Percentiles rank a stretch among this genome's conserved stretches.
Evolutionary conservation across 768 basidiomycete species (phyloP).

Genomic region (Lactarius pseudohatsudake): DNA sequence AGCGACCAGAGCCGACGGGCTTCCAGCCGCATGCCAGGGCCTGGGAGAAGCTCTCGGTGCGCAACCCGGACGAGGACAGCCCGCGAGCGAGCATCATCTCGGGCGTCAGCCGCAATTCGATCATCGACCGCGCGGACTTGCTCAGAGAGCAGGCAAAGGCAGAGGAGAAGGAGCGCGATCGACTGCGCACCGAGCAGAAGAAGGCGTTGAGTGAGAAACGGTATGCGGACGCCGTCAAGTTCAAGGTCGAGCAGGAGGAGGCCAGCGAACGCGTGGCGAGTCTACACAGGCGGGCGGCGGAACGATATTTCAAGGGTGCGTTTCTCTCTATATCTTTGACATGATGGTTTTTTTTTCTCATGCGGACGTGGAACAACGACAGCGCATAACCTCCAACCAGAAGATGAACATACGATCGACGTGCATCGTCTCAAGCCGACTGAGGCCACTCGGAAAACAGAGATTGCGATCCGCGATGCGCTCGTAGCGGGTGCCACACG

Average conservation of each 20-base stretch:
- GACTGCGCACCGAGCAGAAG: conserved; percentile 30
- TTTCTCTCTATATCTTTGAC: neutral
- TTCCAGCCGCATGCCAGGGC: conserved; percentile 14
- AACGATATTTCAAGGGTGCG: conserved; percentile 38
- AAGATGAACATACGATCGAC: conserved; percentile 36
- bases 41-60: conserved; percentile 25
- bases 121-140: conserved; percentile 35
- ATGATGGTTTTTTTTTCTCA: neutral
- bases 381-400: conserved; percentile 36
- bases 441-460: conserved; percentile 37
- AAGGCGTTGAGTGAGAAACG: conserved; percentile 32
- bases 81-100: conserved; percentile 34
- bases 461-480: conserved; percentile 37
- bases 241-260: conserved; percentile 36
- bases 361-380: conserved; percentile 13
- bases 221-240: conserved; percentile 32
- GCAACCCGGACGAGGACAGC: conserved; percentile 23
- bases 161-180: conserved; percentile 33
- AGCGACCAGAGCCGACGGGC: neutral
- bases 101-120: conserved; percentile 30
- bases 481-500: conserved; percentile 34
- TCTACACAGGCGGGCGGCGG: conserved; percentile 37
- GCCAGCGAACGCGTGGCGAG: conserved; percentile 33
- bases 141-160: conserved; percentile 34
- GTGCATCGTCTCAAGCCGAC: conserved; percentile 37